Conservation (phyloP, 257 asterid genomes). For the Nicotiana attenuata region DNA sequence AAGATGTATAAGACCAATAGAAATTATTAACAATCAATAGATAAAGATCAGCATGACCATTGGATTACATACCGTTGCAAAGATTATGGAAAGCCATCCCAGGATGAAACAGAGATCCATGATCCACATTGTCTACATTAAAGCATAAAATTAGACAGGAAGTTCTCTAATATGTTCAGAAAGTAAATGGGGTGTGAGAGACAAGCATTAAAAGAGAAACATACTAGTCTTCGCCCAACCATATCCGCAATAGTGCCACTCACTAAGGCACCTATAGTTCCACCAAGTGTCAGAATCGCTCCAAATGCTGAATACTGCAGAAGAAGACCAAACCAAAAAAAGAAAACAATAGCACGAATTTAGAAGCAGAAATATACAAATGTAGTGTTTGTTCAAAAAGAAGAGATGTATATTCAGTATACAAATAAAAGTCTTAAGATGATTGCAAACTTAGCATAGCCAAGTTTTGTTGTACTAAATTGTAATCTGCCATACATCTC, state of each 20-base stretch:
- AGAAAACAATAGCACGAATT: background rate
- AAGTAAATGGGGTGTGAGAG: background rate
- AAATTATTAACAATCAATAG: background rate
- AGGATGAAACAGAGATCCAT: constrained; percentile 7
- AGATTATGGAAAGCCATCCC: constrained; percentile 25
- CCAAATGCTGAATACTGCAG: constrained; percentile 26
- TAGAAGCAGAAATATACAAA: background rate
- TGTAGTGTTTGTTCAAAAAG: background rate
- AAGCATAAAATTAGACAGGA: background rate
- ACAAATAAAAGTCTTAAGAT: too few species aligned
- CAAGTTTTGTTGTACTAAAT: too few species aligned
- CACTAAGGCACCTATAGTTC: constrained; percentile 20
- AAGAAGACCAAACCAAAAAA: background rate
- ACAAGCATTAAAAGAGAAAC: background rate
- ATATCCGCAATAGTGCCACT: constrained; percentile 23
- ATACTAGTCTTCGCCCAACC: constrained; percentile 23
- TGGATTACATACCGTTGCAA: constrained; percentile 19
- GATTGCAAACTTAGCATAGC: too few species aligned
- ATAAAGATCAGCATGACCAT: background rate
- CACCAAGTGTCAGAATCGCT: constrained; percentile 22
- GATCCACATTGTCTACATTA: constrained; percentile 20
- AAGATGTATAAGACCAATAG: background rate
- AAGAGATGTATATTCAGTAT: background rate
- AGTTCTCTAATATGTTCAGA: background rate
- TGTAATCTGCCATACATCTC: too few species aligned